These are phyloP conservation scores for Euclidium syriacum DNA, from an alignment of 345 rosid species.

Conservation along the genomic window DNA sequence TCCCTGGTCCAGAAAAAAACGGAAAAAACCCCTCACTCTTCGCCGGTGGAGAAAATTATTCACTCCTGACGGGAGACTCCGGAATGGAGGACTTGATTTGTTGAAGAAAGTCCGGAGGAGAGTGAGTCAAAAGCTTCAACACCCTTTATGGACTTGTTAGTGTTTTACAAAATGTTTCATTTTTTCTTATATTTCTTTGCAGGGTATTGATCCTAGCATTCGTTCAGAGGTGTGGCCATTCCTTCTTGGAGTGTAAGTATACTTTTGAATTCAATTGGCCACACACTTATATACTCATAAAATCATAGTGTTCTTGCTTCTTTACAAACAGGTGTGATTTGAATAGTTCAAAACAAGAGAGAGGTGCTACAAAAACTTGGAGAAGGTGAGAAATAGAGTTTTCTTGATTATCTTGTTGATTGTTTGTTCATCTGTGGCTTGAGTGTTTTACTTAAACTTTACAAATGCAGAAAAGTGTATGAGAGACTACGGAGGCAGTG, in stretches of 20 bases:
- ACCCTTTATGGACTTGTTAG: not conserved
- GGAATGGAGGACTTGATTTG: constrained; percentile 69
- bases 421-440: not conserved
- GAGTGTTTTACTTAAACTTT: constrained; percentile 5
- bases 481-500: constrained; percentile 82
- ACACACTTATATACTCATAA: not conserved
- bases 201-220: constrained; percentile 92
- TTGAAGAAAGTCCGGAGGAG: constrained; percentile 87
- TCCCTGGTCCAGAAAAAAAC: constrained; percentile 84
- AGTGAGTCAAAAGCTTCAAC: constrained; percentile 51
- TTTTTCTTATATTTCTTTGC: constrained; percentile 20
- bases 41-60: constrained; percentile 73
- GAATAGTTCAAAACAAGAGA: constrained; percentile 72
- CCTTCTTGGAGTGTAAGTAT: constrained; percentile 95
- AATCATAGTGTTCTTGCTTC: not conserved
- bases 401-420: not conserved
- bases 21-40: constrained; percentile 64
- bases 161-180: not conserved
- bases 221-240: constrained; percentile 95
- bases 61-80: constrained; percentile 65
- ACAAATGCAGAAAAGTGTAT: constrained; percentile 61
- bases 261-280: not conserved
- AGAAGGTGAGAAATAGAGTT: constrained; percentile 51
- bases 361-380: constrained; percentile 51
- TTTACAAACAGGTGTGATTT: constrained; percentile 56